Evolutionary conservation across 345 rosid species (phyloP).

Genomic region (rapeseed (Brassica napus)): Da-Ae NC_063435.1:2803501-2804000

Average conservation of each 20-base stretch:
- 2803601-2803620: neutral
- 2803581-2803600: conserved; percentile 17
- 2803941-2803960: neutral
- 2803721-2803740: neutral
- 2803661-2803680: neutral
- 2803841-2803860: neutral
- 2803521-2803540: conserved; percentile 44
- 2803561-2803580: conserved; percentile 20
- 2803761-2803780: neutral
- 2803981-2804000: neutral
- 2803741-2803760: neutral
- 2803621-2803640: neutral
- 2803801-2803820: neutral
- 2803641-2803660: neutral
- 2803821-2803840: no score
- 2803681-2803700: neutral
- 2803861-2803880: no score
- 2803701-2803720: neutral
- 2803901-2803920: neutral
- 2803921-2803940: neutral
- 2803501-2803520: conserved; percentile 63
- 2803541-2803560: conserved; percentile 47
- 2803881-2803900: neutral
- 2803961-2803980: neutral
- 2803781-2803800: neutral